These are phyloP conservation scores for Aegilops longissima DNA, from an alignment of 176 grass and related monocot genomes.

Conservation along the genomic window DNA sequence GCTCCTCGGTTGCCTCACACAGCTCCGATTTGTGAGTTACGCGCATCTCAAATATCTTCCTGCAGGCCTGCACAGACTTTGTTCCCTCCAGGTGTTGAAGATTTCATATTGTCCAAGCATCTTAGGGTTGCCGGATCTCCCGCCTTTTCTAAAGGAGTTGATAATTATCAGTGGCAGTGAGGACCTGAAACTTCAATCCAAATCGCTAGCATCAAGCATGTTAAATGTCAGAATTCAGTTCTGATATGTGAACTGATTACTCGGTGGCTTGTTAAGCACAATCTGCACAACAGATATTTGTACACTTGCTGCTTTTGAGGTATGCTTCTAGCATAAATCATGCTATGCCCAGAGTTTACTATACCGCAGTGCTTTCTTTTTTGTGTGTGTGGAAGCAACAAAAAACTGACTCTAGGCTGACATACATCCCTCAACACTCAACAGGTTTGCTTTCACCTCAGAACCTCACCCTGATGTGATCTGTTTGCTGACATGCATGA, in stretches of 20 bases:
- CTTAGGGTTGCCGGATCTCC: background rate
- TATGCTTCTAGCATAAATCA: too few relatives aligned
- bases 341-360: too few relatives aligned
- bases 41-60: accelerated
- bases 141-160: background rate
- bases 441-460: too few relatives aligned
- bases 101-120: background rate
- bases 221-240: background rate
- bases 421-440: too few relatives aligned
- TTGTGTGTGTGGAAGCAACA: too few relatives aligned
- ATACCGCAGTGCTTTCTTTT: too few relatives aligned
- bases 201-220: background rate
- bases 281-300: background rate
- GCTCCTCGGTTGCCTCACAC: background rate
- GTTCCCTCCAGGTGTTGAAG: background rate
- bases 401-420: too few relatives aligned
- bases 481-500: too few relatives aligned
- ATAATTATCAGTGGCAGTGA: accelerated
- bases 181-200: background rate
- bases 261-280: background rate
- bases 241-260: background rate
- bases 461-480: too few relatives aligned
- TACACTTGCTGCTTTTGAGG: too few relatives aligned
- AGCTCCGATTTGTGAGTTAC: accelerated
- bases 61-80: background rate